Evolutionary conservation across 2,329 filamentous ascomycete species (phyloP), one percentile per base, ranked within the genome.

Genomic region (Diaporthe vexans): DNA sequence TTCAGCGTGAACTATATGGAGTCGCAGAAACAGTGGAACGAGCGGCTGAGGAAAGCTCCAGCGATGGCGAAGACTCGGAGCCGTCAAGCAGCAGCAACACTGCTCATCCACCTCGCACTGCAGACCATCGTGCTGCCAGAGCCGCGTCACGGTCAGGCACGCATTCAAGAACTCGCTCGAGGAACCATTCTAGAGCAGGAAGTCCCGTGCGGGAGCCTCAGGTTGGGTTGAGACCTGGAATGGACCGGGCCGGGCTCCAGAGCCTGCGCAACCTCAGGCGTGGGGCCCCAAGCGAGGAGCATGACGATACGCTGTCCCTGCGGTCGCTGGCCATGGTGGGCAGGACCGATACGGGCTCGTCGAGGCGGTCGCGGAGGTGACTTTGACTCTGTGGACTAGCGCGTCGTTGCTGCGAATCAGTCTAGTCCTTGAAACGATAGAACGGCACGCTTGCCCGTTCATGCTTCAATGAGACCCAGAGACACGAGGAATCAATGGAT

Each of bases 301-400:
- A 74, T 10, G 74, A 76, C 8, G 74, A 76, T 15, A 70, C 68
- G 1, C 56, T 51, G 26, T 76, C 74, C 15, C 56, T 76, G 40
- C 69, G 74, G 35, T 76, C 74, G 43, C 33, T 76, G 4, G 74
- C 74, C 11, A 76, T 76, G 74, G 74, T 74, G 9, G 74, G 74
- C 1, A 72, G 74, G 37, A 65, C 73, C 19, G 71, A 65, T 52
- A 73, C 73, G 7, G 35, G 48, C 15, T 74, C 73, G 11, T 73
- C 73, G 17, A 73, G 65, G 33, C 56, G 40, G 35, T 75, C 73
- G 29, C 56, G 71, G 48, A 70, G 56, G 57, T 73, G 71, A 73
- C 17, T 46, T 26, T 17, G 29, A 58, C 26, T 29, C 2, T 11
- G 3, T n/a, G 13, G 24, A 7, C 15, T 24, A 15, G 5, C 24